These are phyloP conservation scores for Penicillium italicum DNA, from an alignment of 2,329 filamentous ascomycete genomes.

Conservation along the genomic window DNA sequence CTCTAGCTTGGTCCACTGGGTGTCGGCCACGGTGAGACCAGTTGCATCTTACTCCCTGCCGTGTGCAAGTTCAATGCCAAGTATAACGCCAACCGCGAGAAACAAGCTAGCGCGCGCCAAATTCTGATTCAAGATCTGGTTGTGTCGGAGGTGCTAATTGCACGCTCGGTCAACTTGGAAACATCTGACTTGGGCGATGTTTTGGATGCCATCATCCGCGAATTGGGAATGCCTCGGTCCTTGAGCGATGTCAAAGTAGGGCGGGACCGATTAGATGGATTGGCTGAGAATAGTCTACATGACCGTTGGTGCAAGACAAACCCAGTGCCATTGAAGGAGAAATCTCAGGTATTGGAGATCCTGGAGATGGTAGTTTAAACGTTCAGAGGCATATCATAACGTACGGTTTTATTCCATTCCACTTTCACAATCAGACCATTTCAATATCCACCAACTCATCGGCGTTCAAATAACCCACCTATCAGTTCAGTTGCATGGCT, in stretches of 20 bases:
- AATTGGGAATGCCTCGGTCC: constrained; percentile 53
- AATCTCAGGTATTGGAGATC: constrained; percentile 23
- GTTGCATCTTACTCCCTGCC: constrained; percentile 53
- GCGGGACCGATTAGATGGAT: constrained; percentile 45
- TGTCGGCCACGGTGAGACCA: constrained; percentile 60
- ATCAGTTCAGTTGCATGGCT: no score
- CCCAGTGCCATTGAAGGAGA: constrained; percentile 19
- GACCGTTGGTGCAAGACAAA: constrained; percentile 23
- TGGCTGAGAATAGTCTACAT: constrained; percentile 40
- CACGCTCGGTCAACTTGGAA: constrained; percentile 26
- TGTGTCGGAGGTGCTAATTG: constrained; percentile 37
- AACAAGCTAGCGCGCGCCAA: constrained; percentile 42
- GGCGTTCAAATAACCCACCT: neutral
- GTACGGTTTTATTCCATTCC: no score
- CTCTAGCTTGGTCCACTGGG: constrained; percentile 50
- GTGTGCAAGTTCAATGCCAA: constrained; percentile 56
- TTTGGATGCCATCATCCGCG: constrained; percentile 50
- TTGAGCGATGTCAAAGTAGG: constrained; percentile 52
- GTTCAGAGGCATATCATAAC: neutral
- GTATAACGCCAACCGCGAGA: constrained; percentile 41
- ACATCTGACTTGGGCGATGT: constrained; percentile 49
- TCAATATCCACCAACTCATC: neutral
- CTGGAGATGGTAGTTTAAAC: constrained; percentile 21
- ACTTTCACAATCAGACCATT: neutral
- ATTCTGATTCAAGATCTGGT: constrained; percentile 41